Percentiles rank a stretch among this genome's conserved stretches.
Conservation (phyloP, 1,139 yeast genomes). For the Pichia sp. region DNA sequence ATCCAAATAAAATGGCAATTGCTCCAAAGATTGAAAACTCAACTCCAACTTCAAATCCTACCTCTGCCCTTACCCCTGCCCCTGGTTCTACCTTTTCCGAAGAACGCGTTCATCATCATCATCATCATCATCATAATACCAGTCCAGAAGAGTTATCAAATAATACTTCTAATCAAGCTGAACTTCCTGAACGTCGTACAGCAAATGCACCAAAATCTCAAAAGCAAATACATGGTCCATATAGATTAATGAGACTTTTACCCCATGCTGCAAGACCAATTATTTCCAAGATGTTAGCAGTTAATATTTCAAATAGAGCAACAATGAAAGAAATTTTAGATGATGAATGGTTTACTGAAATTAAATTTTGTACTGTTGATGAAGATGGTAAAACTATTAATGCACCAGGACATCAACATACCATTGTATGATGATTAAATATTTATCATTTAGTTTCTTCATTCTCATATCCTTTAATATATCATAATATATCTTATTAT, state of each 20-base stretch:
- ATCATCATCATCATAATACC: slow-evolving; percentile 11
- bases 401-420: slow-evolving; percentile 52
- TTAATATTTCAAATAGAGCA: slow-evolving; percentile 69
- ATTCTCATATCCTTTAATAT: neutral
- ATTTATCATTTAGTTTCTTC: too few relatives aligned
- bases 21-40: slow-evolving; percentile 13
- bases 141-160: neutral
- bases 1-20: slow-evolving; percentile 23
- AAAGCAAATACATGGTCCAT: slow-evolving; percentile 61
- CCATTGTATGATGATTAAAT: slow-evolving; percentile 36
- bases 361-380: slow-evolving; percentile 45
- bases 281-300: slow-evolving; percentile 64
- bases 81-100: neutral
- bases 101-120: slow-evolving; percentile 11
- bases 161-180: neutral
- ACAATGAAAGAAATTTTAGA: slow-evolving; percentile 64
- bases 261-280: slow-evolving; percentile 93
- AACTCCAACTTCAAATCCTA: neutral
- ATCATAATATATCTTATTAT: neutral
- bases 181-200: slow-evolving; percentile 31
- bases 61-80: neutral
- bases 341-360: slow-evolving; percentile 75
- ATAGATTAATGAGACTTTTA: slow-evolving; percentile 79
- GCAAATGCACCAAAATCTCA: slow-evolving; percentile 24
- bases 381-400: slow-evolving; percentile 38